Evolutionary conservation across 352 stramenopile genomes (phyloP).

Genomic region (Pythium folliculosum): DNA sequence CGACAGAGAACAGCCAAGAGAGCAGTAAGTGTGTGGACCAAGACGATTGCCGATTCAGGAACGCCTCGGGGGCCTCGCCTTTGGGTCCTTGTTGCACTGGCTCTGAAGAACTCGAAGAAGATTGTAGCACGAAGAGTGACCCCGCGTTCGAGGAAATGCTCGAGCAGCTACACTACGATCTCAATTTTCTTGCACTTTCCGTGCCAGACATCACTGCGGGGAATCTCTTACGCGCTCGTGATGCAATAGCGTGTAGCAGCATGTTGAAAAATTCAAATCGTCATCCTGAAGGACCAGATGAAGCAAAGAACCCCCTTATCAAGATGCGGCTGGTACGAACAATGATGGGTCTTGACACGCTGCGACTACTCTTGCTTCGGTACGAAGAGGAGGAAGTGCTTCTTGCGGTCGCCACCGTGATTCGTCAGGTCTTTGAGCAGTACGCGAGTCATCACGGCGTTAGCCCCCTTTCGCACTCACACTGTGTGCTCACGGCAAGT

Average conservation of each 20-base stretch:
- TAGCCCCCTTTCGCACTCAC: constrained; percentile 11
- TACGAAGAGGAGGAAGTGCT: constrained; percentile 32
- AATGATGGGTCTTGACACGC: constrained; percentile 46
- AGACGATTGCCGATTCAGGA: neutral
- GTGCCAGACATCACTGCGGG: constrained; percentile 26
- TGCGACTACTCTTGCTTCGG: constrained; percentile 39
- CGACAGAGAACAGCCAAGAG: constrained; percentile 5
- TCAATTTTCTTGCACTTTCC: constrained; percentile 35
- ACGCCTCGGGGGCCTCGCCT: neutral
- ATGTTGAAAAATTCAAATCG: neutral
- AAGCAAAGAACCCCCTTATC: neutral
- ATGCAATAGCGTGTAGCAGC: constrained; percentile 21
- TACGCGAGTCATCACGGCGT: constrained; percentile 27
- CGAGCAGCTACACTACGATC: constrained; percentile 32
- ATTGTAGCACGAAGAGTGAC: constrained; percentile 11
- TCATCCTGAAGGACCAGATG: neutral
- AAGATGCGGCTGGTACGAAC: constrained; percentile 36
- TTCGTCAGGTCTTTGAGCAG: constrained; percentile 28
- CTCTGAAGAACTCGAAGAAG: neutral
- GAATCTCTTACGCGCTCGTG: constrained; percentile 38
- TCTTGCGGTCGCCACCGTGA: constrained; percentile 27
- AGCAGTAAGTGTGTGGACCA: neutral
- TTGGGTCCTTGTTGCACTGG: neutral
- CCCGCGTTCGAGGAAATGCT: constrained; percentile 40
- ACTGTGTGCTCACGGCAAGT: constrained; percentile 34